phyloP scores from a whole-genome alignment of 371 early-diverging fungal species.

The Dichotomocladium elegans region DNA sequence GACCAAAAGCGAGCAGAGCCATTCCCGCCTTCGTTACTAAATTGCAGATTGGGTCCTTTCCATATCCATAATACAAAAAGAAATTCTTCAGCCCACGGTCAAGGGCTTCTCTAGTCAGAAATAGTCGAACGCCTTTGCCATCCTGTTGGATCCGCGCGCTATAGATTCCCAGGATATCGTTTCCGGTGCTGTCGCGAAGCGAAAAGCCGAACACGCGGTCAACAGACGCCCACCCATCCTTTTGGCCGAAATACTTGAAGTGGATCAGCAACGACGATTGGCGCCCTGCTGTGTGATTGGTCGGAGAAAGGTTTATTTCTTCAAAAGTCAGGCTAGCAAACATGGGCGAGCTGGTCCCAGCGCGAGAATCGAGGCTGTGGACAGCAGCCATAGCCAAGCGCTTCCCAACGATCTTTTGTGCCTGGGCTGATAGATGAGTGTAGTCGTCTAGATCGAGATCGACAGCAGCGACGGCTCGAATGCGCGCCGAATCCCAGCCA shows the following conservation, averaged over 20 bases:
- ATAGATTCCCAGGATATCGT: slow-evolving; percentile 1
- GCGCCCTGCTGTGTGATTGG: neutral
- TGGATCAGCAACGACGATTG: neutral
- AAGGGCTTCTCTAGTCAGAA: slow-evolving; percentile 6
- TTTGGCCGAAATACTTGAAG: neutral
- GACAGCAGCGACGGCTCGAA: slow-evolving; percentile 5
- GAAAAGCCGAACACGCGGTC: slow-evolving; percentile 12
- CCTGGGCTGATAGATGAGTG: slow-evolving; percentile 30
- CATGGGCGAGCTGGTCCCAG: neutral
- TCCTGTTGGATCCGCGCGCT: slow-evolving; percentile 6
- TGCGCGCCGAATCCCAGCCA: neutral
- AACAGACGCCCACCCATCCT: neutral
- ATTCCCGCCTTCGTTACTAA: slow-evolving; percentile 5
- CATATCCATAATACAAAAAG: slow-evolving; percentile 21
- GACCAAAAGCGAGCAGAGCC: slow-evolving; percentile 14
- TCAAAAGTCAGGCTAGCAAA: slow-evolving; percentile 1
- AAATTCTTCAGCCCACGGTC: neutral
- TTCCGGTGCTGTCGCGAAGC: slow-evolving; percentile 3
- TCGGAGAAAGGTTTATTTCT: neutral
- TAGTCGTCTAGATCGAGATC: slow-evolving; percentile 34
- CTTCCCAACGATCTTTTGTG: slow-evolving; percentile 18
- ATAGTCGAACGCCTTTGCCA: slow-evolving; percentile 6
- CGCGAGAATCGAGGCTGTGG: neutral
- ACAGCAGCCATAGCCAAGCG: slow-evolving; percentile 25
- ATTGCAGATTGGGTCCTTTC: slow-evolving; percentile 16